Evolutionary conservation across 768 basidiomycete species (phyloP), one percentile per base, ranked within the genome.

Genomic region (Kwoniella shandongensis): DNA sequence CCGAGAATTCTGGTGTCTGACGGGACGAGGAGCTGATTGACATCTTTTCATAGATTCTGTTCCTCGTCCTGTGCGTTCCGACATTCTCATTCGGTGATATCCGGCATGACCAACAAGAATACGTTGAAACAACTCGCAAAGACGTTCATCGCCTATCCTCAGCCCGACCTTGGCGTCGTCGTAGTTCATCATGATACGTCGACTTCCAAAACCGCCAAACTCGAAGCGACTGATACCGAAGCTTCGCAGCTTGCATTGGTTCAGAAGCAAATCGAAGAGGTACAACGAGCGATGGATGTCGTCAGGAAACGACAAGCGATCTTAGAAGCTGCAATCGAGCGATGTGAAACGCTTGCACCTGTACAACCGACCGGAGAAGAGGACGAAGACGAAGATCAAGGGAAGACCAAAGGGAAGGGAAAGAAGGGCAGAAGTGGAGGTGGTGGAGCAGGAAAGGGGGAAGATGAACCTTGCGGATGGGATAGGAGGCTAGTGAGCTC

Each of bases 401-500:
- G 44, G 12, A 40, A 44, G 12, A 55, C 44, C 36, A 64, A 55
- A 46, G 44, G 51, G 1, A 57, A 56, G 54, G 55, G 44, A 48
- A 55, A 47, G 49, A 56, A 55, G 30, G 32, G 36, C 2, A 32
- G 10, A 51, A 32, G 17, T 7, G 23, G 17, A 6, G 42, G 20
- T 20, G 44, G 30, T 20, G 48, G 53, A 15, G 41, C 17, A 12
- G 45, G 42, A n/a, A 56, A 56, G 27, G 50, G 35, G 4, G 59
- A 64, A 22, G 70, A 72, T 45, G 45, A 48, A 36, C 62, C 63
- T 30, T 72, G 70, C 44, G 70, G 67, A 38, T 72, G 67, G 66
- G 63, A 57, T 35, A 38, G 38, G 40, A 41, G 44, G 22, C 49
- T 72, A 18, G 45, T 64, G 10, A 59, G 59, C 57, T 59, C 40